Evolutionary conservation across 2,329 filamentous ascomycete genomes (phyloP).

Genomic region (Claviceps spartinae): DNA sequence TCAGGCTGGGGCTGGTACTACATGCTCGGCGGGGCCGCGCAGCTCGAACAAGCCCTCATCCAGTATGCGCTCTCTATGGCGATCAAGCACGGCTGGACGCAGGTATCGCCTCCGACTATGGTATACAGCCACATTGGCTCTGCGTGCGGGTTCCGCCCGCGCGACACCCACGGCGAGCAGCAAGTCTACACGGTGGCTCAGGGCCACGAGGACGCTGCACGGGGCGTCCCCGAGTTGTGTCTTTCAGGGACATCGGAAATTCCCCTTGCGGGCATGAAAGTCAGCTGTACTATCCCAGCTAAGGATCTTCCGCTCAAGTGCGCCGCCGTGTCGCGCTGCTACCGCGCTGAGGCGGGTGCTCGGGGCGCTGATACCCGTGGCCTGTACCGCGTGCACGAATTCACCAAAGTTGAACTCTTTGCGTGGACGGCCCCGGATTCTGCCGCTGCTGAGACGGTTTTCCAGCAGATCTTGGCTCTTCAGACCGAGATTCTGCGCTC

Average conservation of each 20-base stretch:
- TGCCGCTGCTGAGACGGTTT: slow-evolving; percentile 41
- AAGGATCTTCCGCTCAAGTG: slow-evolving; percentile 60
- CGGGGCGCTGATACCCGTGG: slow-evolving; percentile 86
- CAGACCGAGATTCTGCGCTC: slow-evolving; percentile 71
- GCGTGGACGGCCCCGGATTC: slow-evolving; percentile 62
- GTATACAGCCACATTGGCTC: slow-evolving; percentile 85
- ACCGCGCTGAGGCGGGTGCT: slow-evolving; percentile 86
- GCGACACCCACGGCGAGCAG: slow-evolving; percentile 80
- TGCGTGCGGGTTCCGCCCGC: slow-evolving; percentile 87
- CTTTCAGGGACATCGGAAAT: slow-evolving; percentile 91
- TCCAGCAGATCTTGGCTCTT: slow-evolving; percentile 74
- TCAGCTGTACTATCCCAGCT: slow-evolving; percentile 53
- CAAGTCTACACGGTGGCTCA: slow-evolving; percentile 78
- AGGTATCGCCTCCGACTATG: slow-evolving; percentile 73
- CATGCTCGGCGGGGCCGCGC: slow-evolving; percentile 76
- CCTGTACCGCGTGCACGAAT: slow-evolving; percentile 93
- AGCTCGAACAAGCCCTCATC: slow-evolving; percentile 87
- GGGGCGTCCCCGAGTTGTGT: slow-evolving; percentile 53
- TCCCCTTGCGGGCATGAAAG: slow-evolving; percentile 81
- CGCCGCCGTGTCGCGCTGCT: slow-evolving; percentile 82
- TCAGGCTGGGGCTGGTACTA: slow-evolving; percentile 98
- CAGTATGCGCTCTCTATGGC: slow-evolving; percentile 71
- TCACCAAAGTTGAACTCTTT: slow-evolving; percentile 97
- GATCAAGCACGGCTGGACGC: slow-evolving; percentile 60
- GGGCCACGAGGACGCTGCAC: slow-evolving; percentile 38